A percentile compares a stretch with the other conserved stretches of the same genome.
phyloP scores from a whole-genome alignment of 192 early-diverging fungal species.

The Rhizophlyctis rosea region DNA sequence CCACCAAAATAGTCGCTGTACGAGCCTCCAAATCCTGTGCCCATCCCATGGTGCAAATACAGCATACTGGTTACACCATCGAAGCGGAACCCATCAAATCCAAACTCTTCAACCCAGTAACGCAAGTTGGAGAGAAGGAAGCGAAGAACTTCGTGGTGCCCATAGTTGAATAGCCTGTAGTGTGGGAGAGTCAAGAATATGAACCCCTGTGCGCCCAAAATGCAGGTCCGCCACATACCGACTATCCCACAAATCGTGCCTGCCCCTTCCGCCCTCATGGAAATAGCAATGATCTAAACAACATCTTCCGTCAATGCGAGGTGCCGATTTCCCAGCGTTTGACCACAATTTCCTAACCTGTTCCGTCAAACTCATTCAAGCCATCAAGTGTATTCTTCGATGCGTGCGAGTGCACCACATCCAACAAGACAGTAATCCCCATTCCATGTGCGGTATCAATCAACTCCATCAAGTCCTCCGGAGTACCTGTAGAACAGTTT shows the following conservation, averaged over 20 bases:
- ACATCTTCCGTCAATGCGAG: no score
- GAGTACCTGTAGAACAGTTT: conserved; percentile 47
- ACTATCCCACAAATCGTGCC: conserved; percentile 90
- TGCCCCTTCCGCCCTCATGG: conserved; percentile 79
- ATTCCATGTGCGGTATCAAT: conserved; percentile 88
- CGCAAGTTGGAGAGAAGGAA: conserved; percentile 94
- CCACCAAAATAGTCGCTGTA: conserved; percentile 93
- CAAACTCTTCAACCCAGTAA: conserved; percentile 87
- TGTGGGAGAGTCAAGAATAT: no score
- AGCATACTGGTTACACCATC: conserved; percentile 98
- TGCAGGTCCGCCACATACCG: conserved; percentile 6
- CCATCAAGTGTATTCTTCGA: conserved; percentile 95
- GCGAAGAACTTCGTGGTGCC: conserved; percentile 82
- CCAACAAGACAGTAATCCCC: conserved; percentile 84
- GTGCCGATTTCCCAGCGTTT: neutral
- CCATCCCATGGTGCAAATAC: conserved; percentile 94
- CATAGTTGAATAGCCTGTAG: conserved; percentile 90
- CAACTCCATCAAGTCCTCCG: conserved; percentile 88
- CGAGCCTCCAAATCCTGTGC: conserved; percentile 85
- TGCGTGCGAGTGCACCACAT: conserved; percentile 95
- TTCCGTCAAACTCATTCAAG: conserved; percentile 93
- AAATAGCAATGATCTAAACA: conserved; percentile 87
- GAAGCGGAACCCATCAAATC: conserved; percentile 96
- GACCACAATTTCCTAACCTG: conserved; percentile 24
- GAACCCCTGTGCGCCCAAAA: conserved; percentile 17